Conservation (phyloP, 345 rosid genomes). For the Carallia brachiata region DNA sequence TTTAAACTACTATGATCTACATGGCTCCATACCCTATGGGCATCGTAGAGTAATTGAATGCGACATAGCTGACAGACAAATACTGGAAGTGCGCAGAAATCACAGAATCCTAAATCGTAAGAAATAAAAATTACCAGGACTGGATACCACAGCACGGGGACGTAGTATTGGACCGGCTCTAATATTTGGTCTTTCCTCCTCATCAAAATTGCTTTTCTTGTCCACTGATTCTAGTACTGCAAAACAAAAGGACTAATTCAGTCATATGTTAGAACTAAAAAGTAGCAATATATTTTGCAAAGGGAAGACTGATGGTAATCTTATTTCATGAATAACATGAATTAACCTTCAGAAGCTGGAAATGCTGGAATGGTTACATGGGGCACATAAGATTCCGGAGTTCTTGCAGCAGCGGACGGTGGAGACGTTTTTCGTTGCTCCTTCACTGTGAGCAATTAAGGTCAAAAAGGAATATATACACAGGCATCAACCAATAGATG, state of each 20-base stretch:
- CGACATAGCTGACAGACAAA: background rate
- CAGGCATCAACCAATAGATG: background rate
- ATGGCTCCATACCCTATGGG: background rate
- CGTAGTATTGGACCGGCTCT: constrained; percentile 50
- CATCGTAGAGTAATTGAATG: background rate
- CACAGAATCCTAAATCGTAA: background rate
- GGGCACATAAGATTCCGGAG: constrained; percentile 28
- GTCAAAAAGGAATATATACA: background rate
- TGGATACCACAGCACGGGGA: constrained; percentile 70
- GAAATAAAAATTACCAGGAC: constrained; percentile 46
- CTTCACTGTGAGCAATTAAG: constrained; percentile 34
- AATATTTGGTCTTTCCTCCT: constrained; percentile 41
- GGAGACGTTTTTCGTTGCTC: constrained; percentile 34
- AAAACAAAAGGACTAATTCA: background rate
- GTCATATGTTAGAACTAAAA: background rate
- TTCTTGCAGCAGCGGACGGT: constrained; percentile 33
- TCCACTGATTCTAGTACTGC: constrained; percentile 23
- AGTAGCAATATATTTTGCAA: background rate
- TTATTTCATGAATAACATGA: background rate
- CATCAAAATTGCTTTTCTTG: constrained; percentile 26
- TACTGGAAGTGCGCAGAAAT: background rate
- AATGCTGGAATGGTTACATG: constrained; percentile 17
- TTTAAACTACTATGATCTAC: background rate
- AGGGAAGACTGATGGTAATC: background rate
- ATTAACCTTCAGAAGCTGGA: constrained; percentile 30